phyloP scores from a whole-genome alignment of 75 land plant genomes.

The Selaginella moellendorffii region DNA sequence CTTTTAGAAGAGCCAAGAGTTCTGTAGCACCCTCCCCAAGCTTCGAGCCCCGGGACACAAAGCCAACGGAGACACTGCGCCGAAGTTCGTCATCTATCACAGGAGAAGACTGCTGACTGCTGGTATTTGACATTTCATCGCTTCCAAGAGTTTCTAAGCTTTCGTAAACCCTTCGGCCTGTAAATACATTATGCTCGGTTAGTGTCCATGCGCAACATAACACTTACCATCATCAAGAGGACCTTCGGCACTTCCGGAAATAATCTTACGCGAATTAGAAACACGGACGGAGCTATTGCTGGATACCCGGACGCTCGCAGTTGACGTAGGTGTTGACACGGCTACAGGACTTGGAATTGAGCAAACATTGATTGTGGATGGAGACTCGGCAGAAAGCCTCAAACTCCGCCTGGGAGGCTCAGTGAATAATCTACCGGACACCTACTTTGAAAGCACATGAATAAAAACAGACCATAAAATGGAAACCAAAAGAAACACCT shows the following conservation, averaged over 20 bases:
- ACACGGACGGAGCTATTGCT: constrained; percentile 52
- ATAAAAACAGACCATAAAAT: neutral
- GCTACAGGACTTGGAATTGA: constrained; percentile 3
- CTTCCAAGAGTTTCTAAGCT: neutral
- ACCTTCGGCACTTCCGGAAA: constrained; percentile 34
- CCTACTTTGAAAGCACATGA: constrained; percentile 43
- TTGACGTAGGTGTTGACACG: constrained; percentile 1
- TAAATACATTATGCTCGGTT: too few species aligned
- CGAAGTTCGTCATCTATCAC: constrained; percentile 32
- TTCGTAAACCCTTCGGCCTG: neutral
- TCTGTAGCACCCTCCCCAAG: constrained; percentile 40
- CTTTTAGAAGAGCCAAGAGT: constrained; percentile 48
- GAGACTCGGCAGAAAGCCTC: constrained; percentile 57
- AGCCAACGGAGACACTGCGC: constrained; percentile 10
- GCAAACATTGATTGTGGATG: constrained; percentile 12
- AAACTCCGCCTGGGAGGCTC: constrained; percentile 74
- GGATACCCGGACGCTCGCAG: constrained; percentile 34
- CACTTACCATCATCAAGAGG: constrained; percentile 53
- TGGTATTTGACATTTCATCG: neutral
- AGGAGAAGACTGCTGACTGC: neutral
- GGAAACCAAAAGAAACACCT: constrained; percentile 37
- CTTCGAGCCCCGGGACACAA: constrained; percentile 20
- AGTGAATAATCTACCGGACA: constrained; percentile 75
- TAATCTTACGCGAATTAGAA: constrained; percentile 51
- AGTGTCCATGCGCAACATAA: too few species aligned